Evolutionary conservation across 179 eudicot genomes (phyloP), one percentile per base, ranked within the genome.

Genomic region (Beta lomatogona): DNA sequence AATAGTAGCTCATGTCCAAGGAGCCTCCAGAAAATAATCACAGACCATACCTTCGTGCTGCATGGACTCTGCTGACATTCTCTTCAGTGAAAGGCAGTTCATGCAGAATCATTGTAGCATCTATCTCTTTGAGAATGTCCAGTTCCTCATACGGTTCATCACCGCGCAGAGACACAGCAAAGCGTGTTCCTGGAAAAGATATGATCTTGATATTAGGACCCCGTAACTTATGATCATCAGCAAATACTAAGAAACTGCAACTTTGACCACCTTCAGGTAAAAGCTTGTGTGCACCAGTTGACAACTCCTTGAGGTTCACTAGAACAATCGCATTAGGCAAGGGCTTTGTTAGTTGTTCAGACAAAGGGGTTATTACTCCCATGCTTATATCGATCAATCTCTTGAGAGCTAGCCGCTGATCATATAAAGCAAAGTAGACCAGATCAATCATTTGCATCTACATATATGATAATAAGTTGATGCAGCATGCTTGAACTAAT

Each of bases 321-420:
- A 96, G 82, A 59, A 80, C 98, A 63, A 96, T 82, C 45, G 99
- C 99, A 82, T 93, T 88, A 79, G 99, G 98, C 89, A 96, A 88
- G 48, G 98, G 97, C 86, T 92, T 96, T 57, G 94, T 92, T 77
- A 94, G 87, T 83, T 96, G 99, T 89, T 96, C 98, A 4, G 98
- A 91, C 78, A 96, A 83, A 76, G 98, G 99, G 73, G 95, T 85
- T 85, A 96, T 92, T 46, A 96, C 87, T 72, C 98, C 98, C 97
- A 94, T 94, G 76, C 98, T 94, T 68, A 96, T 69, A 82, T 94
- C 98, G 72, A 89, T 85, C 83, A 94, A 79, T 90, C 99, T 91
- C 90, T 96, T 94, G 82, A 96, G 97, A 85, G 99, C 98, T 71
- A 94, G 90, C 78, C 99, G 84, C 99, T 96, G 91, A 70, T 79